Evolutionary conservation across 805 yeast species (phyloP).

Genomic region (Wickerhamiella galacta): DNA sequence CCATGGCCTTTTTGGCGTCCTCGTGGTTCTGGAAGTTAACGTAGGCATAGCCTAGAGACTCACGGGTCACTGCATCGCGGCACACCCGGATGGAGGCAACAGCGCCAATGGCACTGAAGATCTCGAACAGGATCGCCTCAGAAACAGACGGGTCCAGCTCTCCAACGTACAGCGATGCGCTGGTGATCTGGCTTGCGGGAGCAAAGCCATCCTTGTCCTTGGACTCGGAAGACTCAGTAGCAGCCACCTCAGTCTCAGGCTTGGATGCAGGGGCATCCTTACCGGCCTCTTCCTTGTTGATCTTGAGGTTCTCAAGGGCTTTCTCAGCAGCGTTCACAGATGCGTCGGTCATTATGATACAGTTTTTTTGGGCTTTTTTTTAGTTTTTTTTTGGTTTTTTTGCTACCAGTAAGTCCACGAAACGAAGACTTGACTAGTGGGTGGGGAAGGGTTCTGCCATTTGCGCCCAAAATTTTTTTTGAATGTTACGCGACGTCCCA

Average conservation of each 20-base stretch:
- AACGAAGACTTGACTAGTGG: too few species aligned
- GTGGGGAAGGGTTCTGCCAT: too few species aligned
- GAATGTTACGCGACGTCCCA: too few species aligned
- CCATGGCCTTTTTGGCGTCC: constrained; percentile 89
- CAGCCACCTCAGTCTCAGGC: constrained; percentile 7
- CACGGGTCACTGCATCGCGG: constrained; percentile 94
- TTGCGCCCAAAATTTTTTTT: constrained; percentile 1
- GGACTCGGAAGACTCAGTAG: constrained; percentile 13
- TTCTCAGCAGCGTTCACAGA: constrained; percentile 23
- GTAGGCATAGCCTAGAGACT: constrained; percentile 95
- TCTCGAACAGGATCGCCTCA: constrained; percentile 87
- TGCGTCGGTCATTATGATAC: constrained; percentile 13
- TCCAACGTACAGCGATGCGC: constrained; percentile 89
- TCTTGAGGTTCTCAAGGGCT: constrained; percentile 22
- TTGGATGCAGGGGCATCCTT: constrained; percentile 9
- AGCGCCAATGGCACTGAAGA: constrained; percentile 86
- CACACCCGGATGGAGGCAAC: constrained; percentile 96
- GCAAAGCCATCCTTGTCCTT: constrained; percentile 16
- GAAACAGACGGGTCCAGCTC: constrained; percentile 85
- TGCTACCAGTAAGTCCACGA: too few species aligned
- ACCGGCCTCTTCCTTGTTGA: not conserved
- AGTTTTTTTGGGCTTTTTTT: not conserved
- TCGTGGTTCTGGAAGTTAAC: constrained; percentile 81
- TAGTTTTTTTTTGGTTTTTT: not conserved
- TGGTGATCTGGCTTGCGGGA: constrained; percentile 19